Percentiles rank a stretch among this genome's conserved stretches.
phyloP scores from a whole-genome alignment of 1,284 basidiomycete genomes.

The Stereum hirsutum region DNA sequence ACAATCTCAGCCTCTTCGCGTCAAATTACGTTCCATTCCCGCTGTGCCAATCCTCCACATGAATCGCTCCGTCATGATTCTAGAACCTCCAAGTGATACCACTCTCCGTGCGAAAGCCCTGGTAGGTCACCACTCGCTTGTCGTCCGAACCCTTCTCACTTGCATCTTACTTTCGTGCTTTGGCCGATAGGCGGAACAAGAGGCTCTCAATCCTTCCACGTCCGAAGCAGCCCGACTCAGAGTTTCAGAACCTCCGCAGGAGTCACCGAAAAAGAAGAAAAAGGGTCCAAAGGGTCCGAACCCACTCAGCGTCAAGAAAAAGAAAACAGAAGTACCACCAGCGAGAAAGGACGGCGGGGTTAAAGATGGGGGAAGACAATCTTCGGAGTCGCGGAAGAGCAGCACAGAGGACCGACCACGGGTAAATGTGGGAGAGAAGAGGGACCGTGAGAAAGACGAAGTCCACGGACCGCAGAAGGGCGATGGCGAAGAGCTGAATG shows the following conservation, averaged over 20 bases:
- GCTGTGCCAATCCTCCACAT: slow-evolving; percentile 84
- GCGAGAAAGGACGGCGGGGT: neutral
- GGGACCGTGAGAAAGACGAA: no score
- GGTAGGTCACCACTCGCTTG: slow-evolving; percentile 26
- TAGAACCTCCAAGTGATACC: slow-evolving; percentile 77
- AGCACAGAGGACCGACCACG: no score
- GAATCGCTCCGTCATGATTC: slow-evolving; percentile 83
- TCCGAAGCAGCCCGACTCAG: slow-evolving; percentile 31
- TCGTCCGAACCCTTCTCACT: slow-evolving; percentile 2
- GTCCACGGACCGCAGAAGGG: no score
- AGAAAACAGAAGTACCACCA: slow-evolving; percentile 30
- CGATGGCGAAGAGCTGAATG: no score
- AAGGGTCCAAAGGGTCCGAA: slow-evolving; percentile 84
- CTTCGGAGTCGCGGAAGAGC: no score
- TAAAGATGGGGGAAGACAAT: no score
- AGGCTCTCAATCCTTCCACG: slow-evolving; percentile 35
- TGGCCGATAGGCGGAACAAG: slow-evolving; percentile 41
- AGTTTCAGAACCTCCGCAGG: slow-evolving; percentile 24
- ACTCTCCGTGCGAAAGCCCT: slow-evolving; percentile 63
- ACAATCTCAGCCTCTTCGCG: slow-evolving; percentile 63
- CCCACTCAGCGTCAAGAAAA: slow-evolving; percentile 90
- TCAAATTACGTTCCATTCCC: slow-evolving; percentile 58
- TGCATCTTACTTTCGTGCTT: no score
- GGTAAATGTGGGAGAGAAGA: no score
- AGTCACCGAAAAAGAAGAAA: slow-evolving; percentile 46